Base-by-base conservation (phyloP, 345 rosid genomes). In the Clarkia xantiana region DNA sequence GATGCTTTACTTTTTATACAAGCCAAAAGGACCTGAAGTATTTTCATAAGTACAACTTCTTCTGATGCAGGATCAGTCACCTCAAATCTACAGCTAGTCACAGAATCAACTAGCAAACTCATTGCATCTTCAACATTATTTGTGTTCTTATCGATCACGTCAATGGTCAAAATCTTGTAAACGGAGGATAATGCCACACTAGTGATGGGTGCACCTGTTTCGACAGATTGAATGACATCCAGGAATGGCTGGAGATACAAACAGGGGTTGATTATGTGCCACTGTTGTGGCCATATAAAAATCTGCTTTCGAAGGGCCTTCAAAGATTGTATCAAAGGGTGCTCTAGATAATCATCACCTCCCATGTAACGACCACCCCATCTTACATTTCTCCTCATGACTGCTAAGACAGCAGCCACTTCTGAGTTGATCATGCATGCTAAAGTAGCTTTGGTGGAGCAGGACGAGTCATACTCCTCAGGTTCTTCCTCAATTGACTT, bases 21-120 rank as follows among this genome's bases (percentile, higher is more conserved):
- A 48, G 96, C 82, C 68, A 80, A 69, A 71, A 91, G 94, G 70
- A 91, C 99, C 67, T 82, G 88, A 67, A 91, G 99, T 54, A 91
- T 84, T 74, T 91, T 91, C 99, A 87, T 87, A 49, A 91, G 71
- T 58, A 87, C 99, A 49, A 82, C 95, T 75, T 91, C 99, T 66
- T 86, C 99, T 9, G 96, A 86, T 51, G 90, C 86, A 63, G 96
- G 94, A 78, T 91, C 99, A 42, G 94, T 82, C 64, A 84, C 85
- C 82, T 91, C 99, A 68, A 91, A 91, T 54, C 96, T 81, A 60
- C 99, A 91, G 71, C 87, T 84, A 51, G 94, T 91, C 66, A 91
- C 96, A 52, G 95, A 76, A 71, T 86, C 96, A 72, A 91, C 98
- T 17, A 91, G 76, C 84, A 77, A 66, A 55, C 76, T 90, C 95